These are phyloP conservation scores for Sphagnum fallax DNA, from an alignment of 228 moss, liverwort and hornwort species.

Conservation along the genomic window DNA sequence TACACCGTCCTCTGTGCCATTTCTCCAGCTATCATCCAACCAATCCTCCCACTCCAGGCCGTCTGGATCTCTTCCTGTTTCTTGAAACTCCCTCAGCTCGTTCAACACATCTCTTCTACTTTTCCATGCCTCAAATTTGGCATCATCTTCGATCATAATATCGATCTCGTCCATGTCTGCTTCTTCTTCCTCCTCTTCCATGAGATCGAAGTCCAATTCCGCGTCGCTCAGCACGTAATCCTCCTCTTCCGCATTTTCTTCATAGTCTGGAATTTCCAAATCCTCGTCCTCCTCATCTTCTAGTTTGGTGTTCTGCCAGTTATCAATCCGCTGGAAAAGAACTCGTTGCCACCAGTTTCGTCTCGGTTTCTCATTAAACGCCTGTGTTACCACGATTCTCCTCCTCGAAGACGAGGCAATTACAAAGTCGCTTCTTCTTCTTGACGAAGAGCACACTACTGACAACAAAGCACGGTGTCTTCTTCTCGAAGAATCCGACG, in stretches of 20 bases:
- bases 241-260: constrained; percentile 12
- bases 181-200: constrained; percentile 5
- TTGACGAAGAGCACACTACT: too few species aligned
- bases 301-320: constrained; percentile 8
- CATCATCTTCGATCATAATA: constrained; percentile 55
- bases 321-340: constrained; percentile 34
- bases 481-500: too few species aligned
- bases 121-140: constrained; percentile 57
- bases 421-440: too few species aligned
- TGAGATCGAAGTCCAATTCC: constrained; percentile 6
- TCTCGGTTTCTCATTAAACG: constrained; percentile 11
- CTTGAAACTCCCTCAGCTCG: constrained; percentile 64
- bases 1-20: constrained; percentile 31
- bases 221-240: constrained; percentile 9
- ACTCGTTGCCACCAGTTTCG: constrained; percentile 33
- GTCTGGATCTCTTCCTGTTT: constrained; percentile 65
- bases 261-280: background rate
- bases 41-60: constrained; percentile 88
- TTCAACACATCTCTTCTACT: constrained; percentile 48
- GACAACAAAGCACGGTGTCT: too few species aligned
- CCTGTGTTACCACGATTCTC: constrained; percentile 13
- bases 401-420: background rate
- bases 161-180: constrained; percentile 49
- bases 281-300: constrained; percentile 6
- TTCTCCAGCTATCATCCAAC: constrained; percentile 77